phyloP scores from a whole-genome alignment of 805 yeast species.

The Scheffersomyces ergatensis region DNA sequence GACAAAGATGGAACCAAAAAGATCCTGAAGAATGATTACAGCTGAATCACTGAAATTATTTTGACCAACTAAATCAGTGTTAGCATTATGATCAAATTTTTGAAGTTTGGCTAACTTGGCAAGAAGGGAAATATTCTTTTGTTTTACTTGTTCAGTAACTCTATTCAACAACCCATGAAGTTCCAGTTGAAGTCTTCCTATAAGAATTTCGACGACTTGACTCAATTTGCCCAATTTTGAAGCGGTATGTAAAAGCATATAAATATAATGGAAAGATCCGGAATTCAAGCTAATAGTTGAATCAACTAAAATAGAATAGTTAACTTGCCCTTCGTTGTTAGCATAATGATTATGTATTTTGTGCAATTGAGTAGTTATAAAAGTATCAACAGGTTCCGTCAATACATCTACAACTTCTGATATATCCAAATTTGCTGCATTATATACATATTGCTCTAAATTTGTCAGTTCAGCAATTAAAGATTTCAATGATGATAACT shows the following conservation, averaged over 20 bases:
- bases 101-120: slow-evolving; percentile 27
- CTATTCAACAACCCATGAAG: slow-evolving; percentile 60
- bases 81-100: slow-evolving; percentile 21
- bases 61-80: slow-evolving; percentile 22
- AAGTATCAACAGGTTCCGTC: slow-evolving; percentile 27
- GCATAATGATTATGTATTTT: slow-evolving; percentile 21
- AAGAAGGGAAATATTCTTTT: slow-evolving; percentile 44
- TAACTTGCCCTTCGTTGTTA: slow-evolving; percentile 14
- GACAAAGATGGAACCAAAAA: slow-evolving; percentile 68
- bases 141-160: slow-evolving; percentile 62
- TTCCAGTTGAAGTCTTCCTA: slow-evolving; percentile 58
- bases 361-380: slow-evolving; percentile 27
- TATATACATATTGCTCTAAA: slow-evolving; percentile 54
- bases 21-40: slow-evolving; percentile 60
- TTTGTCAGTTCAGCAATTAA: slow-evolving; percentile 32
- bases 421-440: slow-evolving; percentile 58
- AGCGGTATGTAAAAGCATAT: slow-evolving; percentile 53
- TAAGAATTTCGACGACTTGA: slow-evolving; percentile 52
- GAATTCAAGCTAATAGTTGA: slow-evolving; percentile 23
- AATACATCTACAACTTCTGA: slow-evolving; percentile 44
- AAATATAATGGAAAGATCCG: slow-evolving; percentile 54
- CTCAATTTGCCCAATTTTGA: slow-evolving; percentile 60
- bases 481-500: slow-evolving; percentile 31
- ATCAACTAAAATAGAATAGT: slow-evolving; percentile 30
- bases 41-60: slow-evolving; percentile 44